phyloP scores from a whole-genome alignment of 1,284 basidiomycete genomes.

The Athelia psychrophila region DNA sequence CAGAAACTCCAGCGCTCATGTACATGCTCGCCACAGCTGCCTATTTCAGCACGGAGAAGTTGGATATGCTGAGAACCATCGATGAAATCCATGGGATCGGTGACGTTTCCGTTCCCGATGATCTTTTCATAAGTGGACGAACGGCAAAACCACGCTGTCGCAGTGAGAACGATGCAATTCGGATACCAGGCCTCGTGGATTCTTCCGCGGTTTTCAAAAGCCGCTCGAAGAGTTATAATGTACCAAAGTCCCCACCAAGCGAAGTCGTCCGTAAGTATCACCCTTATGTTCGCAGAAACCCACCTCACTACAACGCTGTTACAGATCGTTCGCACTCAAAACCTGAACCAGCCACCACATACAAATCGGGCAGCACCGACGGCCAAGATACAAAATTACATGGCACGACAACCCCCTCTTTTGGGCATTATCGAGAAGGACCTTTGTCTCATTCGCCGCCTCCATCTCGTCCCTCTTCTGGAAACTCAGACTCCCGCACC shows the following conservation, averaged over 20 bases:
- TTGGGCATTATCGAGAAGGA: background rate
- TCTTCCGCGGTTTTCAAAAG: constrained; percentile 17
- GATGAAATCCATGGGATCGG: constrained; percentile 64
- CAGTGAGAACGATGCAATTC: constrained; percentile 38
- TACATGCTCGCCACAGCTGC: constrained; percentile 47
- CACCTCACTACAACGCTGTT: background rate
- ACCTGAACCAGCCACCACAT: background rate
- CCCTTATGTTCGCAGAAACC: background rate
- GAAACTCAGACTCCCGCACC: constrained; percentile 18
- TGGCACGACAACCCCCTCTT: background rate
- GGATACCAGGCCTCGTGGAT: constrained; percentile 17
- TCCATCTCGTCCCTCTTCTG: background rate
- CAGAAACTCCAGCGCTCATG: constrained; percentile 3
- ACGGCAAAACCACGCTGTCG: constrained; percentile 59
- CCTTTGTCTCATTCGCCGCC: background rate
- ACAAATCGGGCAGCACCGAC: background rate
- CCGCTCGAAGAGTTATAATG: constrained; percentile 8
- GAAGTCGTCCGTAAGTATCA: background rate
- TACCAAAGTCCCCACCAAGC: background rate
- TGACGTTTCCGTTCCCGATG: constrained; percentile 63
- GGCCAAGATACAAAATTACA: background rate
- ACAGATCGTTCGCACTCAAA: background rate
- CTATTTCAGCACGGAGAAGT: constrained; percentile 73
- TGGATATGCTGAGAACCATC: constrained; percentile 65
- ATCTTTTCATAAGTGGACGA: constrained; percentile 73